Evolutionary conservation across 805 yeast species (phyloP).

Genomic region (Suhomyces canberraensis): DNA sequence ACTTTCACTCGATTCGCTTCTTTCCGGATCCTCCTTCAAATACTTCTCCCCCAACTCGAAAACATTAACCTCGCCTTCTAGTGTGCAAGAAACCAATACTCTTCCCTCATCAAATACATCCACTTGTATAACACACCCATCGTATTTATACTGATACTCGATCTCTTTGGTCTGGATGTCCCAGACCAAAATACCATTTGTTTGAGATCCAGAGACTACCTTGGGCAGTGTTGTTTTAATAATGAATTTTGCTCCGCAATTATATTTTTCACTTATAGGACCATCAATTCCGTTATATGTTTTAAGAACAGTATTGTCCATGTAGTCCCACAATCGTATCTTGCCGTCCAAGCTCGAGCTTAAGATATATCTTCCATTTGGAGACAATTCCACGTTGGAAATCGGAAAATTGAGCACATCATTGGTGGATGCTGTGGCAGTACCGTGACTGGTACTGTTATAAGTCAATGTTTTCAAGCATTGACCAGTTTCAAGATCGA

Average conservation of each 20-base stretch:
- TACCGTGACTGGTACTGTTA: slow-evolving; percentile 59
- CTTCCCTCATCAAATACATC: slow-evolving; percentile 37
- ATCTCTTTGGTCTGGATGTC: slow-evolving; percentile 60
- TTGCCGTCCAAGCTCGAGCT: slow-evolving; percentile 80
- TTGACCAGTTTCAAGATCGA: slow-evolving; percentile 86
- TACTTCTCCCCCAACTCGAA: slow-evolving; percentile 18
- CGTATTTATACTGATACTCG: slow-evolving; percentile 22
- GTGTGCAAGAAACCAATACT: slow-evolving; percentile 27
- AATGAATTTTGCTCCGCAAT: slow-evolving; percentile 53
- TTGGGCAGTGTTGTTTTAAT: slow-evolving; percentile 32
- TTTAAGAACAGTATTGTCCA: slow-evolving; percentile 75
- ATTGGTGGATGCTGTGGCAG: slow-evolving; percentile 54
- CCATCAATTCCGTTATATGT: slow-evolving; percentile 42
- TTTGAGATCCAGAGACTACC: slow-evolving; percentile 62
- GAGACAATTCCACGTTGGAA: slow-evolving; percentile 66
- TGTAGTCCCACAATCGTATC: slow-evolving; percentile 81
- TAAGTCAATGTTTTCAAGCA: slow-evolving; percentile 86
- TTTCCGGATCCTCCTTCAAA: too few relatives aligned
- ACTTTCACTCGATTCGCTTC: too few relatives aligned
- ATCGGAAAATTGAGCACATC: slow-evolving; percentile 64
- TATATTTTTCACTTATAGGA: slow-evolving; percentile 49
- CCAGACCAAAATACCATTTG: slow-evolving; percentile 57
- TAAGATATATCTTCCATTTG: slow-evolving; percentile 75
- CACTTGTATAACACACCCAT: slow-evolving; percentile 40
- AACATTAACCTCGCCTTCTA: slow-evolving; percentile 20